A percentile compares a stretch with the other conserved stretches of the same genome.
These are phyloP conservation scores for Pisolithus tinctorius DNA, from an alignment of 768 basidiomycete genomes.

Conservation along the genomic window DNA sequence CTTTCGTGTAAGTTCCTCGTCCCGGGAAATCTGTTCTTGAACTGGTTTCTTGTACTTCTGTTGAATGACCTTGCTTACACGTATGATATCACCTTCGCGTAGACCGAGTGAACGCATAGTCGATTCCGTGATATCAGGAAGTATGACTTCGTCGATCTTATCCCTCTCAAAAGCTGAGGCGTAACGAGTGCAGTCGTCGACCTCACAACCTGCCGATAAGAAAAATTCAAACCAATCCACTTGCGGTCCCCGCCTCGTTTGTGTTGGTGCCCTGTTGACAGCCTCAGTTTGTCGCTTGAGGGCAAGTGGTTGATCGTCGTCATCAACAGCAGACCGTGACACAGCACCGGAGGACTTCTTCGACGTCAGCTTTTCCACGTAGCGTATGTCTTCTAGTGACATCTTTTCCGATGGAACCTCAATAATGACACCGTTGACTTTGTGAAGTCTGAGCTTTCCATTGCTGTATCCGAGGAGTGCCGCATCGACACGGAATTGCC, in stretches of 20 bases:
- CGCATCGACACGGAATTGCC: constrained; percentile 96
- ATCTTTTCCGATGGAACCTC: constrained; percentile 98
- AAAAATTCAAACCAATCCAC: constrained; percentile 99
- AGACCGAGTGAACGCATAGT: constrained; percentile 89
- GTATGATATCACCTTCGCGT: constrained; percentile 95
- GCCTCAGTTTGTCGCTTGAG: constrained; percentile 23
- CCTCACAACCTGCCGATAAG: constrained; percentile 88
- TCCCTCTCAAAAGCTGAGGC: constrained; percentile 85
- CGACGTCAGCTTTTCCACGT: constrained; percentile 57
- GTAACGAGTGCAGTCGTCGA: constrained; percentile 97
- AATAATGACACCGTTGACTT: constrained; percentile 94
- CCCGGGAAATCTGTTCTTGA: constrained; percentile 58
- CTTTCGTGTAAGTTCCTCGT: constrained; percentile 71
- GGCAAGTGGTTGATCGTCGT: constrained; percentile 70
- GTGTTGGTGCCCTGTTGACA: constrained; percentile 14
- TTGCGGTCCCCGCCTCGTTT: constrained; percentile 49
- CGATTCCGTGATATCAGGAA: constrained; percentile 82
- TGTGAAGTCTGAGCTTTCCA: constrained; percentile 92
- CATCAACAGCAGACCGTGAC: constrained; percentile 35
- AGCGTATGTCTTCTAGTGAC: constrained; percentile 83
- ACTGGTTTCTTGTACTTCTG: constrained; percentile 41
- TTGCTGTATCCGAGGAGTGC: constrained; percentile 84
- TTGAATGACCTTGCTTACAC: constrained; percentile 81
- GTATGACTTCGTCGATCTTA: constrained; percentile 86
- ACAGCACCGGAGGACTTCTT: constrained; percentile 31